Evolutionary conservation across 148 eudicot species (phyloP), one percentile per base, ranked within the genome.

Genomic region (Camellia lanceoleosa): DNA sequence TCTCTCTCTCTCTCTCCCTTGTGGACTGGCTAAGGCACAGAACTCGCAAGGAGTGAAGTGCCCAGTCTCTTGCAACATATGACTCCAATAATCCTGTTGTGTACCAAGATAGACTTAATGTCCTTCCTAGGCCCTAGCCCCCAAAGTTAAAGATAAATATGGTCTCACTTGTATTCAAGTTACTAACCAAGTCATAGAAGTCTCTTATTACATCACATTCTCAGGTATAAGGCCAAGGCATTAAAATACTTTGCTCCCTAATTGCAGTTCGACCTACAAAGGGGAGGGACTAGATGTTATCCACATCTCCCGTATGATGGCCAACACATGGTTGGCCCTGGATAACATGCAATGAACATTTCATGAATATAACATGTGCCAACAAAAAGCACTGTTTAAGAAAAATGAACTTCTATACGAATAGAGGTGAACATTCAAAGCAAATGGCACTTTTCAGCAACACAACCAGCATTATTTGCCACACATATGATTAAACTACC

Each of bases 271-370:
- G 43, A 42, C 51, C 12, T 42, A 68, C 49, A 1, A 6, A 43
- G 43, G 71, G 18, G 19, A 67, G 19, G 71, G 71, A 68, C 43
- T 6, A 19, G 71, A 15, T 43, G n/a, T 43, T 68, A 3, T 67
- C 71, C 13, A 19, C 41, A n/a, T 68, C 71, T 68, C 51, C 51
- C 71, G 43, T 42, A 68, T 41, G 71, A 46, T 68, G 71, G 9
- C 12, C 71, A 68, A 18, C 71, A 42, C 13, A 30, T 30, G 38
- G 47, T 41, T 19, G 41, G 9, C 43, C 16, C 71, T 15, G 7
- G 19, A 49, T 68, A 43, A 68, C 51, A 0, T 68, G 71, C 43
- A 18, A 68, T 3, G 71, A 18, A 68, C 11, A 4, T 68, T 19
- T 15, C 71, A 68, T 66, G 5, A 13, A 5, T 42, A 68, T 68